Evolutionary conservation across 352 stramenopile species (phyloP).

Genomic region (Chloridella minuta): DNA sequence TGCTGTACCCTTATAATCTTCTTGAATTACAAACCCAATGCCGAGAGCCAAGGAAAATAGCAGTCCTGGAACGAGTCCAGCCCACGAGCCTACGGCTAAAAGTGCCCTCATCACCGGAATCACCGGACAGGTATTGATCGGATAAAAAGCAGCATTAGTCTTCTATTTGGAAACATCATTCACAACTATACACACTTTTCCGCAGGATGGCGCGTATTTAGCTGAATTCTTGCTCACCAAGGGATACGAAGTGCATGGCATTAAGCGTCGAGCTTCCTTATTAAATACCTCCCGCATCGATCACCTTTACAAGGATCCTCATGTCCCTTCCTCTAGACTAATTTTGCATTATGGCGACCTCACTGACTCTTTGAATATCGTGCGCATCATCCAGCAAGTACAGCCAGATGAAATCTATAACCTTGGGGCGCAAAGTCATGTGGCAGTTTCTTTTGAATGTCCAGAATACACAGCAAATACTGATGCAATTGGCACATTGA

Average conservation of each 20-base stretch:
- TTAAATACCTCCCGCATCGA: constrained; percentile 96
- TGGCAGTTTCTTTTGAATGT: constrained; percentile 97
- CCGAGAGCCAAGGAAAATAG: too few species aligned
- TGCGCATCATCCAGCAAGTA: constrained; percentile 60
- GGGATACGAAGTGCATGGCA: constrained; percentile 63
- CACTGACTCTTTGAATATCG: constrained; percentile 79
- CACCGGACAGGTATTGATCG: too few species aligned
- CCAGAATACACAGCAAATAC: constrained; percentile 90
- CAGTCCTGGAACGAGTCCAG: too few species aligned
- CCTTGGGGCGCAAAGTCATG: constrained; percentile 85
- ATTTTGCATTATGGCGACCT: constrained; percentile 97
- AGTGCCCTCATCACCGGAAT: constrained; percentile 33
- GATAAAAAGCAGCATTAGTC: too few species aligned
- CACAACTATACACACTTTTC: too few species aligned
- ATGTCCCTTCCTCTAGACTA: constrained; percentile 24
- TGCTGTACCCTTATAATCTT: too few species aligned
- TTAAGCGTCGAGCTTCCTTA: constrained; percentile 77
- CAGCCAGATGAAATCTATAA: constrained; percentile 93
- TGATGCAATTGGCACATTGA: constrained; percentile 63
- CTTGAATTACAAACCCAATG: too few species aligned
- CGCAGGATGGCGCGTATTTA: constrained; percentile 89
- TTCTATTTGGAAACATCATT: too few species aligned
- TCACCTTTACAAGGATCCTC: constrained; percentile 33
- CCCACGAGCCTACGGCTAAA: too few species aligned
- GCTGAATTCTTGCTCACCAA: constrained; percentile 54